Percentiles rank a stretch among this genome's conserved stretches.
These are phyloP conservation scores for Stereum hirsutum DNA, from an alignment of 1,284 basidiomycete species.

Conservation along the genomic window DNA sequence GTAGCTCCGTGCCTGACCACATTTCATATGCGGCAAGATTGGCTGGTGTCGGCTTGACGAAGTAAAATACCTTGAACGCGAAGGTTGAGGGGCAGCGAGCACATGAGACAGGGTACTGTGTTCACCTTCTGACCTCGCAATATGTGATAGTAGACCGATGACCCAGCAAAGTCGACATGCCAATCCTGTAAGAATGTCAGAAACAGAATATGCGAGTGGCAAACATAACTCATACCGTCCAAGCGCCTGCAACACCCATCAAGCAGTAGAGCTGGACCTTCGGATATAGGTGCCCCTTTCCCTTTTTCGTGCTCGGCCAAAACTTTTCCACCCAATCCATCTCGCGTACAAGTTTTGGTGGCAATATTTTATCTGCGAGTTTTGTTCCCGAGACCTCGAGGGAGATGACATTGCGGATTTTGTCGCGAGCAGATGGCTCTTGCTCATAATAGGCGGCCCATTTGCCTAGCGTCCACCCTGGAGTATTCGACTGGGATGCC, in stretches of 20 bases:
- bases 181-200: conserved; percentile 62
- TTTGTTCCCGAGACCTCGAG: conserved; percentile 28
- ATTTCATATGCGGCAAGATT: conserved; percentile 87
- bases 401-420: conserved; percentile 45
- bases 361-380: conserved; percentile 55
- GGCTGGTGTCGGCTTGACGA: conserved; percentile 81
- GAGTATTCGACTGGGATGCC: conserved; percentile 69
- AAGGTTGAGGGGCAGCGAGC: conserved; percentile 8
- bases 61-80: conserved; percentile 75
- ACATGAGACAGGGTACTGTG: not conserved
- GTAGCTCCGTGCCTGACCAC: conserved; percentile 86
- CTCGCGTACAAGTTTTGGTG: conserved; percentile 81
- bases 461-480: conserved; percentile 81
- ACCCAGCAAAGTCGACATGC: conserved; percentile 95
- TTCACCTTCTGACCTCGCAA: conserved; percentile 70
- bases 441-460: conserved; percentile 86
- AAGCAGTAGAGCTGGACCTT: conserved; percentile 96
- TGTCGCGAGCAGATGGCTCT: conserved; percentile 60
- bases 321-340: conserved; percentile 96
- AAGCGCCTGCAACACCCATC: conserved; percentile 81
- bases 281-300: conserved; percentile 72
- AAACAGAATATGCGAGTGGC: not conserved
- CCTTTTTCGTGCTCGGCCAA: conserved; percentile 76
- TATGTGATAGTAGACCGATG: conserved; percentile 92
- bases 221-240: conserved; percentile 61